Percentiles rank a stretch among this genome's conserved stretches.
Evolutionary conservation across 306 rosid species (phyloP).

Genomic region (Dalbergia cochinchinensis): DNA sequence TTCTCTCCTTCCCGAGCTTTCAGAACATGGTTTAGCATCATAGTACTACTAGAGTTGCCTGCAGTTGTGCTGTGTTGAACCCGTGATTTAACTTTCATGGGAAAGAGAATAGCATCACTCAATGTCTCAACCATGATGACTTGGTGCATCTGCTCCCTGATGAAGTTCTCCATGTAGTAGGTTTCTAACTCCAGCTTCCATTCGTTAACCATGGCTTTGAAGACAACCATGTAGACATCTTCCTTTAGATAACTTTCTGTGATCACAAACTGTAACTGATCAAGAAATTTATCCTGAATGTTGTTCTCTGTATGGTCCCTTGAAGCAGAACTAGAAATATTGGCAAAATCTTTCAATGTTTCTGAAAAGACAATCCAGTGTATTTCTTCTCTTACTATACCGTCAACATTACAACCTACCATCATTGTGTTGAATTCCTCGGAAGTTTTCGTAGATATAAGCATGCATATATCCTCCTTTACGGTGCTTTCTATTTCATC

Average conservation of each 20-base stretch:
- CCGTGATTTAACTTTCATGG: slow-evolving; percentile 35
- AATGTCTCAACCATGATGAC: slow-evolving; percentile 53
- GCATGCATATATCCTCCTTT: slow-evolving; percentile 51
- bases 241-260: slow-evolving; percentile 51
- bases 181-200: slow-evolving; percentile 56
- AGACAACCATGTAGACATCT: slow-evolving; percentile 58
- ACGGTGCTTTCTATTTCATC: slow-evolving; percentile 43
- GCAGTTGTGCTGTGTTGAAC: slow-evolving; percentile 40
- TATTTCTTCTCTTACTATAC: slow-evolving; percentile 49
- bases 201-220: slow-evolving; percentile 53
- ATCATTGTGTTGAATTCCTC: slow-evolving; percentile 53
- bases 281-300: slow-evolving; percentile 30
- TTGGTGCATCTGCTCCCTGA: slow-evolving; percentile 54
- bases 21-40: slow-evolving; percentile 29
- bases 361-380: slow-evolving; percentile 49
- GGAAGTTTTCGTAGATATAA: slow-evolving; percentile 48
- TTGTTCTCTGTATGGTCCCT: slow-evolving; percentile 35
- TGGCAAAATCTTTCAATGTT: slow-evolving; percentile 46
- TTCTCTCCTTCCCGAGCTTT: slow-evolving; percentile 47
- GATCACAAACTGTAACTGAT: slow-evolving; percentile 6
- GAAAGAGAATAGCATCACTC: slow-evolving; percentile 45
- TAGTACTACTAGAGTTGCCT: slow-evolving; percentile 16
- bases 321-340: slow-evolving; percentile 27
- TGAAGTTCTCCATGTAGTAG: slow-evolving; percentile 45
- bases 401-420: slow-evolving; percentile 44